Base-by-base conservation (phyloP, 139 green algal species). In the Chlorella sp. region DNA sequence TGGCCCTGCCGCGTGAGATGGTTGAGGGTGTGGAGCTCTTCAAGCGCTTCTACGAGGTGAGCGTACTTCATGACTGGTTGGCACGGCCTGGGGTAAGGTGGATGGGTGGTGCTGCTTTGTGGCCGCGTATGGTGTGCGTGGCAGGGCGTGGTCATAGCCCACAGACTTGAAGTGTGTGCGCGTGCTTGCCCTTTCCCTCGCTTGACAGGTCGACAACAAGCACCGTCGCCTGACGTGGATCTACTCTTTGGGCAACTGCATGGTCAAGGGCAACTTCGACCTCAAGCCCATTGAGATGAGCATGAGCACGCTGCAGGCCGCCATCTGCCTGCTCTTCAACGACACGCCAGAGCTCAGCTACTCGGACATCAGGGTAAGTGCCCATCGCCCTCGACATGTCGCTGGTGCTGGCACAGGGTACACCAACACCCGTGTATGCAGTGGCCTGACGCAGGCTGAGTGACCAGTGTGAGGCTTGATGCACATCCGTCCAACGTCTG, bases 1-100 rank as follows among this genome's bases (percentile, higher is more conserved):
- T 98, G 35, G 83, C 84, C 31, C 86, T 99, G 71, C 95, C 94
- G 3, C 73, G 88, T 50, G 92, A 97, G 80, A 97, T 98, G 94
- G 80, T 82, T 50, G 80, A 79, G n/a, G 75, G 80, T 5, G 79
- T 88, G 55, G 73, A 80, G 73, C 74, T 83, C 32, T 99, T 96
- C 89, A 93, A 92, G 79, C 24, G 75, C 34, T 89, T 83, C 74
- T 87, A 85, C 63, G 67, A 72, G 42, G 63, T 27, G 27, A n/a
- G n/a, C n/a, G n/a, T n/a, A n/a, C n/a, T n/a, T n/a, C n/a, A n/a
- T n/a, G n/a, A n/a, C 23, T 31, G 51, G n/a, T n/a, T n/a, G n/a
- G n/a, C n/a, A n/a, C n/a, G n/a, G n/a, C n/a, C n/a, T n/a, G n/a
- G n/a, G n/a, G n/a, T n/a, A n/a, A n/a, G n/a, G n/a, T n/a, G n/a